Evolutionary conservation across 2,329 filamentous ascomycete genomes (phyloP), one percentile per base, ranked within the genome.

Genomic region (Stachybotrys elegans): DNA sequence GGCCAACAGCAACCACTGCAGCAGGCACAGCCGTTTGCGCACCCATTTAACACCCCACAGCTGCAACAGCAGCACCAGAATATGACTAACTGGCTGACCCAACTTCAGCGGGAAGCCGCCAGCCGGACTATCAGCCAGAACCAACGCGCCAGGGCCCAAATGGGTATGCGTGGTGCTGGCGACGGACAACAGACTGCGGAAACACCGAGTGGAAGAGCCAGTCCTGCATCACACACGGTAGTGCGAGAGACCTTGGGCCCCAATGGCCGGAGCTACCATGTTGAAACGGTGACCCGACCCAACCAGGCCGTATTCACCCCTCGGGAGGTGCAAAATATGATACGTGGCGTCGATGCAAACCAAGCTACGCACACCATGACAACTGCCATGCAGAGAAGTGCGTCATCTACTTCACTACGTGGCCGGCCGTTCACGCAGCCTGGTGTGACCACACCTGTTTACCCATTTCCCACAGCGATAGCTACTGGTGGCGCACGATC

Each of bases 371-470:
- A 66, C 41, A 70, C 71, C 40, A 72, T 75, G 63, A 64, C 70
- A 6, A 70, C 66, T 50, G 70, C 73, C 27, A 73, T 78, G 70
- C 72, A 75, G 35, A 66, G 74, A 43, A 78, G 70, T 51, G 65
- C 70, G 27, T 75, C 74, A 4, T 69, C 63, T 34, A 65, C 69
- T 5, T 74, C 73, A 5, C 53, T 73, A 40, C 59, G 64, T 39
- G 56, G 46, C n/a, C 60, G 64, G 2, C 47, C 57, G 5, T 39
- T 62, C 40, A 52, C 51, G 6, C 65, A 65, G 29, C 67, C 70
- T 14, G 71, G 70, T 13, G 66, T 71, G 21, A 71, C 71, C 2
- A 67, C 67, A 6, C 67, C 72, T 3, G 14, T 34, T 7, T 34
- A 34, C 19, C 55, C 65, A 13, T 57, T 65, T 42, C 59, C 60